These are phyloP conservation scores for Monosporascus sp. DNA, from an alignment of 2,329 filamentous ascomycete species.

Conservation along the genomic window DNA sequence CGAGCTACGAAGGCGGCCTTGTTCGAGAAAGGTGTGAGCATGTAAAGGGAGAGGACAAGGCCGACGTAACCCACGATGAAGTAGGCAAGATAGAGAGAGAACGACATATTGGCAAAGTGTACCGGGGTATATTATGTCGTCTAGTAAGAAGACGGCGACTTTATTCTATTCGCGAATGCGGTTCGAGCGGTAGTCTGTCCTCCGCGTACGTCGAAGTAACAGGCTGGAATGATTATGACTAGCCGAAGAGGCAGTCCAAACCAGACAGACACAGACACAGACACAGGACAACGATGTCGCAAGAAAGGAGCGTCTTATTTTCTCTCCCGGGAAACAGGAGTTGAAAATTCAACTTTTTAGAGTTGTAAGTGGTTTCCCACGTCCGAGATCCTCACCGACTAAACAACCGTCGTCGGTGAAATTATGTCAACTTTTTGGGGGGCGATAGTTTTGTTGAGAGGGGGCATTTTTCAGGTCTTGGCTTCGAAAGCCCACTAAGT, in stretches of 20 bases:
- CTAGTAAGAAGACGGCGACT: not conserved
- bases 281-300: too few relatives aligned
- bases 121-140: not conserved
- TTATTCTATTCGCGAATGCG: not conserved
- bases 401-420: not conserved
- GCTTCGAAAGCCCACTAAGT: not conserved
- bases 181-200: too few relatives aligned
- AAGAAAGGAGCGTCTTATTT: too few relatives aligned
- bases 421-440: not conserved
- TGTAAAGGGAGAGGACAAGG: constrained; percentile 53
- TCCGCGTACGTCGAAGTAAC: too few relatives aligned
- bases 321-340: too few relatives aligned
- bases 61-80: constrained; percentile 47
- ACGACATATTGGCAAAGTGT: constrained; percentile 20
- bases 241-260: too few relatives aligned
- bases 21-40: constrained; percentile 53
- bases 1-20: constrained; percentile 65
- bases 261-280: too few relatives aligned
- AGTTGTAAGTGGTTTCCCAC: not conserved
- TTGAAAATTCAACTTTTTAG: too few relatives aligned
- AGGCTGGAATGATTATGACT: too few relatives aligned
- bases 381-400: not conserved
- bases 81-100: constrained; percentile 29
- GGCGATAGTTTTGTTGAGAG: not conserved
- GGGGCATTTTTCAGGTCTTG: not conserved